These are phyloP conservation scores for Yueomyces sinensis DNA, from an alignment of 805 yeast species.

Conservation along the genomic window DNA sequence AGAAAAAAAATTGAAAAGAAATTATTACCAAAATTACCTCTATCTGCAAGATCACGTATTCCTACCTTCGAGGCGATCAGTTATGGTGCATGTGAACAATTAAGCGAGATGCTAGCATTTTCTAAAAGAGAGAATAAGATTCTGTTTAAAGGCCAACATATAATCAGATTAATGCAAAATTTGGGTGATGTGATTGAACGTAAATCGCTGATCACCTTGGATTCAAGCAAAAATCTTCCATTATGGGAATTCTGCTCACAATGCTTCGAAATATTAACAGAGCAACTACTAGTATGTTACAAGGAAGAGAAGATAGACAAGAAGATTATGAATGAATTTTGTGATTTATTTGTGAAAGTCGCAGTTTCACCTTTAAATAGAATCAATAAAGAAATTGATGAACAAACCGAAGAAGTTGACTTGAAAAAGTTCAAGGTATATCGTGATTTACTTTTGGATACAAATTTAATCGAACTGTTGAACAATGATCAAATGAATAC, in stretches of 20 bases:
- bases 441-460: constrained; percentile 30
- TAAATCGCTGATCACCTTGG: constrained; percentile 25
- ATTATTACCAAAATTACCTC: constrained; percentile 27
- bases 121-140: constrained; percentile 19
- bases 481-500: constrained; percentile 26
- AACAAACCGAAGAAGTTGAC: constrained; percentile 32
- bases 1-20: constrained; percentile 44
- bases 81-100: constrained; percentile 29
- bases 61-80: constrained; percentile 57
- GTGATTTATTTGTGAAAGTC: constrained; percentile 21
- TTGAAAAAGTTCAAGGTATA: constrained; percentile 31
- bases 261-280: constrained; percentile 27
- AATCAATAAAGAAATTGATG: constrained; percentile 15
- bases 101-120: constrained; percentile 26
- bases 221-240: constrained; percentile 12
- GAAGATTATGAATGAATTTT: constrained; percentile 5
- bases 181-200: constrained; percentile 39
- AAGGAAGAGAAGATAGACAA: constrained; percentile 1
- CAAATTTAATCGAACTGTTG: constrained; percentile 21
- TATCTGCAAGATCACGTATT: constrained; percentile 27
- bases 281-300: constrained; percentile 8
- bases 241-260: constrained; percentile 44
- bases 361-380: constrained; percentile 18
- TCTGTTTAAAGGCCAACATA: constrained; percentile 32
- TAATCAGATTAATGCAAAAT: constrained; percentile 34